Evolutionary conservation across 176 grass and related monocot genomes (phyloP), one percentile per base, ranked within the genome.

Genomic region (Oryza rufipogon): DNA sequence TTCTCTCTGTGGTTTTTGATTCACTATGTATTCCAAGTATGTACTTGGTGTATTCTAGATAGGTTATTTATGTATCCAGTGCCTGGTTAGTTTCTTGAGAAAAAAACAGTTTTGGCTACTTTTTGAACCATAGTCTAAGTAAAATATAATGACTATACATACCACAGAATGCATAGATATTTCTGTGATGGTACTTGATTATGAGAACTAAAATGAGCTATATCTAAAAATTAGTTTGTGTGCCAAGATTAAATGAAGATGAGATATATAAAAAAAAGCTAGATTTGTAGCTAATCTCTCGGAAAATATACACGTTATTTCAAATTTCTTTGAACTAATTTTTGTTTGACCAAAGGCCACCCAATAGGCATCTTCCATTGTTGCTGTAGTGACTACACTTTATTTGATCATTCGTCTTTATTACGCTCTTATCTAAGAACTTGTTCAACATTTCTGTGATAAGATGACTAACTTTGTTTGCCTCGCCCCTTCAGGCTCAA

Each of bases 401-500:
- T 47, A 47, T 42, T 74, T 36, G 49, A 60, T 28, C 32, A 41
- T 60, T 79, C 2, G 3, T 11, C 5, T 33, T 9, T 83, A 58
- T 28, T 82, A 19, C 11, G 16, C 83, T 63, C 13, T 30, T 64
- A 52, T 65, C 6, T 66, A 49, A 64, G 33, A 38, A 46, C 7
- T 16, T 13, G 2, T 41, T 68, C 23, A 74, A 58, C 34, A 17
- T 54, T 33, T 64, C 36, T 0, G 15, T 32, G 68, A 72, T 48
- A 45, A 67, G 65, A 56, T 42, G 8, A 58, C 46, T 23, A 4
- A 20, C 36, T 58, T 17, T 78, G 47, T 77, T 36, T 73, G 49
- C 19, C 22, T 48, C 73, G 36, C 22, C 16, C n/a, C 64, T 88
- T 2, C 91, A 98, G 96, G 42, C 90, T 98, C n/a, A 98, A 98